Evolutionary conservation across 2,329 filamentous ascomycete genomes (phyloP).

Genomic region (Cyphellophora europaea): DNA sequence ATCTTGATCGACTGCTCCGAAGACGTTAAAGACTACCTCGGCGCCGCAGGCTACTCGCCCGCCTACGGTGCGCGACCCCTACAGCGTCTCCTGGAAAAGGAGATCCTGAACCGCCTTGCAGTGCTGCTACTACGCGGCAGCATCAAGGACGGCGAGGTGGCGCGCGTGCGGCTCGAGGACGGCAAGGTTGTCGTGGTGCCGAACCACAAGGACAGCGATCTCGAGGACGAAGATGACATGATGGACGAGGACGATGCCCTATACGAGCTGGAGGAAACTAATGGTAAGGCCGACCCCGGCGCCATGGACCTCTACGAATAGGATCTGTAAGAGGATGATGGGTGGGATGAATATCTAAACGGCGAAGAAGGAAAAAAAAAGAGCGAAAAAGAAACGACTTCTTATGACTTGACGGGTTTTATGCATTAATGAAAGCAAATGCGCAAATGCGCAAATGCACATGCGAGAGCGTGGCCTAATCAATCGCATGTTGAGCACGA

Average conservation of each 20-base stretch:
- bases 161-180: conserved; percentile 67
- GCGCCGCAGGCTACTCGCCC: conserved; percentile 83
- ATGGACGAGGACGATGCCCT: conserved; percentile 65
- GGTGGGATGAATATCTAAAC: too few species aligned
- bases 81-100: conserved; percentile 85
- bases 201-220: conserved; percentile 63
- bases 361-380: too few species aligned
- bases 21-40: conserved; percentile 88
- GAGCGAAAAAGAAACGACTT: too few species aligned
- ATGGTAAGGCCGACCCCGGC: background rate
- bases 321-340: too few species aligned
- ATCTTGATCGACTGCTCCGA: conserved; percentile 73
- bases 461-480: too few species aligned
- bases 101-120: conserved; percentile 87
- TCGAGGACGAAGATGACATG: conserved; percentile 61
- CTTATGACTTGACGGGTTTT: too few species aligned
- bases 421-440: too few species aligned
- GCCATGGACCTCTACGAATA: conserved; percentile 16
- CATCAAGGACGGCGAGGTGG: conserved; percentile 76
- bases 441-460: too few species aligned
- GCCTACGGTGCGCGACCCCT: conserved; percentile 89
- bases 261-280: conserved; percentile 56
- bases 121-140: conserved; percentile 81
- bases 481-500: too few species aligned
- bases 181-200: conserved; percentile 67